Evolutionary conservation across 306 rosid species (phyloP), one percentile per base, ranked within the genome.

Genomic region (Castanopsis chinensis): DNA sequence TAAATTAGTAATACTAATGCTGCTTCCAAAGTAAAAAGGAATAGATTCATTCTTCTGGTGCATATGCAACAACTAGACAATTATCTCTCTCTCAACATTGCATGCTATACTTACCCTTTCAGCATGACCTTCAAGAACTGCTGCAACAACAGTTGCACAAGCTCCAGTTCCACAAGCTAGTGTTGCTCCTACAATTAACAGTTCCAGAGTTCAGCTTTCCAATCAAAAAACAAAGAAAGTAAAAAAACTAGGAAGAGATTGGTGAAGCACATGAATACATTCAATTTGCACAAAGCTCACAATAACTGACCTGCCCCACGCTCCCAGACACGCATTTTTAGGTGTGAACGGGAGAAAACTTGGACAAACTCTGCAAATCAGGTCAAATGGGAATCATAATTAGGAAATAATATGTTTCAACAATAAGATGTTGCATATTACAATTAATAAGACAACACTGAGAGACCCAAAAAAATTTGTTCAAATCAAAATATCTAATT

Each of bases 131-230:
- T 95, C 99, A 11, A 93, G 99, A 80, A 93, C 94, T 55, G 94
- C 98, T 17, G 97, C 99, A 79, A 93, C 97, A 74, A 93, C 98
- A 7, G 81, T 80, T 9, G 97, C 98, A 93, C 99, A 95, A 72
- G 98, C 98, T 89, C 98, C 98, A 54, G 98, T 95, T 86, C 98
- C 98, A 76, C 99, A 95, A 49, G 99, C 99, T 54, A 92, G 89
- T 15, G 99, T 95, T 55, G 92, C 98, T 67, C 98, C 98, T 95
- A 81, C 73, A 84, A 78, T 74, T 45, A 56, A 78, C 72, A 79
- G 53, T 54, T 35, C 64, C 32, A 19, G 28, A 28, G 67, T 78
- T 63, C 67, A 17, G 57, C 30, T 64, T 72, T 70, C 27, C 19
- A 12, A 41, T 2, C 51, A 37, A 5, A 71, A 35, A 11, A 15